These are phyloP conservation scores for Pythium dissotocum DNA, from an alignment of 352 stramenopile species.

Conservation along the genomic window DNA sequence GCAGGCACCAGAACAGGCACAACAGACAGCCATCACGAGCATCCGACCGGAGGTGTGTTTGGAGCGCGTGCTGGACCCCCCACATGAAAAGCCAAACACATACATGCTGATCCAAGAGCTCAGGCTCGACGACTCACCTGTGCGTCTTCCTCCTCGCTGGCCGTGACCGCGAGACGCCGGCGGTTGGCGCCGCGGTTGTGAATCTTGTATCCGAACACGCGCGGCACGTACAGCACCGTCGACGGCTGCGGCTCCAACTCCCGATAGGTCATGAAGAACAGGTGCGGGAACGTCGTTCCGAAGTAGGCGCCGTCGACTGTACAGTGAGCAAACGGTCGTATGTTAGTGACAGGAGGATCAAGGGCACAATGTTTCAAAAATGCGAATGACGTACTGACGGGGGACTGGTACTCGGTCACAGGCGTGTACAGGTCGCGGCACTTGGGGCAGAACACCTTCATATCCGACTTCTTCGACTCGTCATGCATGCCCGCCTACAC, in stretches of 20 bases:
- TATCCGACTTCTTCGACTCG: slow-evolving; percentile 89
- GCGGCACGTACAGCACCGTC: slow-evolving; percentile 86
- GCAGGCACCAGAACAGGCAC: slow-evolving; percentile 32
- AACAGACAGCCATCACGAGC: slow-evolving; percentile 31
- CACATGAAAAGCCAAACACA: slow-evolving; percentile 14
- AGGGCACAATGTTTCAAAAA: neutral
- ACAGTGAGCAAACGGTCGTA: neutral
- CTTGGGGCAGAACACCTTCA: slow-evolving; percentile 91
- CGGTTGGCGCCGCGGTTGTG: slow-evolving; percentile 87
- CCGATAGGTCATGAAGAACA: slow-evolving; percentile 98
- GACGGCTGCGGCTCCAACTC: slow-evolving; percentile 86
- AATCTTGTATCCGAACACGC: slow-evolving; percentile 93
- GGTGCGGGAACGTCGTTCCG: slow-evolving; percentile 97
- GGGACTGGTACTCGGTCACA: slow-evolving; percentile 80
- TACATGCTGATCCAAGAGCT: slow-evolving; percentile 8
- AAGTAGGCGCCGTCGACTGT: slow-evolving; percentile 97
- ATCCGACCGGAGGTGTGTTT: slow-evolving; percentile 34
- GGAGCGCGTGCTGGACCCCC: slow-evolving; percentile 27
- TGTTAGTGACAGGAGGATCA: neutral
- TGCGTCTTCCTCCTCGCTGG: slow-evolving; percentile 82
- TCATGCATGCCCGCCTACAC: slow-evolving; percentile 79
- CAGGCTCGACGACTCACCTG: slow-evolving; percentile 49
- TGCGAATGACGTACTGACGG: slow-evolving; percentile 59
- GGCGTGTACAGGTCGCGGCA: slow-evolving; percentile 88
- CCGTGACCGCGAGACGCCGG: slow-evolving; percentile 75